These are phyloP conservation scores for Alternaria novae-zelandiae DNA, from an alignment of 2,329 filamentous ascomycete genomes.

Conservation along the genomic window DNA sequence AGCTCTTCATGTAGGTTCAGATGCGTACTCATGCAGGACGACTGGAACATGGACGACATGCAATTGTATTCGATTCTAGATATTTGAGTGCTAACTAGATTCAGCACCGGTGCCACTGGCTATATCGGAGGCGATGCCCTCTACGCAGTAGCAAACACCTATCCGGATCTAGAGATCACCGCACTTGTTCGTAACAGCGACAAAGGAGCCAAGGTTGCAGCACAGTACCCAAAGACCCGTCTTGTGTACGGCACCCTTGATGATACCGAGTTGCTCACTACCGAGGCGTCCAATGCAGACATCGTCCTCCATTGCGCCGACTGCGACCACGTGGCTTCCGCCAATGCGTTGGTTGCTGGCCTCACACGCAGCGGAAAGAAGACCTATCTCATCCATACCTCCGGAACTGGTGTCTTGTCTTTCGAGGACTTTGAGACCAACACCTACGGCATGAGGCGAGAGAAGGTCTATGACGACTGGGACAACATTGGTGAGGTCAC, in stretches of 20 bases:
- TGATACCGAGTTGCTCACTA: conserved; percentile 33
- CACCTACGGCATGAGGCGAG: conserved; percentile 54
- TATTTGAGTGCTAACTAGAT: not conserved
- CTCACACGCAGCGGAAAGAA: conserved; percentile 53
- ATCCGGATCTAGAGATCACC: conserved; percentile 58
- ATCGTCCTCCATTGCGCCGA: conserved; percentile 46
- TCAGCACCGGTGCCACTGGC: conserved; percentile 41
- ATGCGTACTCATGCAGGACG: not conserved
- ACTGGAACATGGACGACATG: not conserved
- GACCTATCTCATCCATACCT: conserved; percentile 61
- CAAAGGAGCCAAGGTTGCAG: conserved; percentile 55
- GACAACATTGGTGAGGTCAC: conserved; percentile 63
- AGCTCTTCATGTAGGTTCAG: conserved; percentile 34
- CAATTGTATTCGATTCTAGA: not conserved
- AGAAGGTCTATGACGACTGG: conserved; percentile 65
- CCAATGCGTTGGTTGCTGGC: conserved; percentile 35
- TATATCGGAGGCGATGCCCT: conserved; percentile 43
- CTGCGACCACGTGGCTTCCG: conserved; percentile 35
- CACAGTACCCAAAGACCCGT: conserved; percentile 55
- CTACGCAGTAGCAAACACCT: conserved; percentile 49
- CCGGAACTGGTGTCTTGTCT: conserved; percentile 63
- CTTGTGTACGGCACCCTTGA: conserved; percentile 59
- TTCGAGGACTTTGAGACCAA: conserved; percentile 56
- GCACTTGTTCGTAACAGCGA: conserved; percentile 58
- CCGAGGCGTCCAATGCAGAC: conserved; percentile 37